phyloP scores from a whole-genome alignment of 768 basidiomycete species.

The Crassisporium funariophilum region DNA sequence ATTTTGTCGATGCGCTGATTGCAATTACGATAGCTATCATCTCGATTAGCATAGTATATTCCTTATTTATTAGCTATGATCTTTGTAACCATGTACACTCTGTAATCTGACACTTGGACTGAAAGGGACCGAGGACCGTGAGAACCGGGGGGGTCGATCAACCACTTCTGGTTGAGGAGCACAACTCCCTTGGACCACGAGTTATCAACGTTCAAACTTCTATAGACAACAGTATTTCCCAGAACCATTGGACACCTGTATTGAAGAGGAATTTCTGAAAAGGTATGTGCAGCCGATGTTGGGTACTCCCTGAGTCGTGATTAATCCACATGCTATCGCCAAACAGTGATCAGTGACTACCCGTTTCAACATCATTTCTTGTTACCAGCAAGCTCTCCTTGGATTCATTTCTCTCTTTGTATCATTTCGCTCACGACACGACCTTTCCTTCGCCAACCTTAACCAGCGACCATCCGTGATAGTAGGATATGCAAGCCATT shows the following conservation, averaged over 20 bases:
- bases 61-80: conserved; percentile 17
- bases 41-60: conserved; percentile 15
- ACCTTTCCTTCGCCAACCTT: conserved; percentile 16
- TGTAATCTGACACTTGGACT: too few relatives aligned
- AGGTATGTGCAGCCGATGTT: conserved; percentile 19
- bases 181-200: background rate
- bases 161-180: background rate
- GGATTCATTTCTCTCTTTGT: conserved; percentile 23
- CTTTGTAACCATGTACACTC: conserved; percentile 15
- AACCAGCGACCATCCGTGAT: conserved; percentile 17
- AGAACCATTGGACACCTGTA: too few relatives aligned
- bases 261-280: background rate
- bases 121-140: background rate
- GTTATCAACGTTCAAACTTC: too few relatives aligned
- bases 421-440: conserved; percentile 25
- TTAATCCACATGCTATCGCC: conserved; percentile 25
- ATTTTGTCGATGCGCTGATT: conserved; percentile 4
- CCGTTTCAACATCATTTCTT: conserved; percentile 30
- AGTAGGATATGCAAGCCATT: conserved; percentile 78
- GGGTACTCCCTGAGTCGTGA: conserved; percentile 15
- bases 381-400: conserved; percentile 24
- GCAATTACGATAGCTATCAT: conserved; percentile 12
- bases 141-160: background rate
- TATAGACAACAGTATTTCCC: too few relatives aligned
- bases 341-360: conserved; percentile 26